Evolutionary conservation across 1,284 basidiomycete species (phyloP).

Genomic region (Ceratobasidium sp.): DNA sequence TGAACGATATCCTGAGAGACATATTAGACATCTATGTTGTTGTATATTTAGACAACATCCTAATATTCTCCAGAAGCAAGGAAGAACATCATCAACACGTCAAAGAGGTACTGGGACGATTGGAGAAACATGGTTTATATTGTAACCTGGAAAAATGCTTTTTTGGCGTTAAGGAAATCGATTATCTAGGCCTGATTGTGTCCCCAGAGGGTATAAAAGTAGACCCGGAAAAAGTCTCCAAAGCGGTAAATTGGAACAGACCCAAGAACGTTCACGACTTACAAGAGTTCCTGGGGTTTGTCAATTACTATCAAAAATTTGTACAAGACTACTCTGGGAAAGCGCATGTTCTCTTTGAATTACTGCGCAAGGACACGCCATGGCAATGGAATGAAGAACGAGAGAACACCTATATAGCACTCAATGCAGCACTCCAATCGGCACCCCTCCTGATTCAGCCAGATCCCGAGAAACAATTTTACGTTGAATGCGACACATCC

Average conservation of each 20-base stretch:
- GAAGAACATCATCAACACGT: constrained; percentile 53
- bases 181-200: constrained; percentile 52
- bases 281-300: too few species aligned
- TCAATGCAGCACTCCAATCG: neutral
- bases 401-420: neutral
- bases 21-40: constrained; percentile 20
- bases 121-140: constrained; percentile 41
- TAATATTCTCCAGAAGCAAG: constrained; percentile 53
- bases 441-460: constrained; percentile 1
- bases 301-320: too few species aligned
- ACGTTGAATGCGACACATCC: constrained; percentile 27
- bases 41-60: constrained; percentile 46
- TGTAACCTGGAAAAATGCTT: constrained; percentile 49
- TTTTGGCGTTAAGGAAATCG: constrained; percentile 46
- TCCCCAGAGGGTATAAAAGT: constrained; percentile 47
- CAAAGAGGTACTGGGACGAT: constrained; percentile 45
- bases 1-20: constrained; percentile 40
- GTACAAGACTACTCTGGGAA: constrained; percentile 50
- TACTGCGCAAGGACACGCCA: neutral
- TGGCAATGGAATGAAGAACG: neutral
- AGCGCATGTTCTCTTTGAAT: constrained; percentile 46
- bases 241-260: constrained; percentile 49
- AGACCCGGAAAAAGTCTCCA: constrained; percentile 50
- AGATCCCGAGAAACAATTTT: neutral
- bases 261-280: too few species aligned